phyloP scores from a whole-genome alignment of 768 basidiomycete species.

The Leccinum obscurum region DNA sequence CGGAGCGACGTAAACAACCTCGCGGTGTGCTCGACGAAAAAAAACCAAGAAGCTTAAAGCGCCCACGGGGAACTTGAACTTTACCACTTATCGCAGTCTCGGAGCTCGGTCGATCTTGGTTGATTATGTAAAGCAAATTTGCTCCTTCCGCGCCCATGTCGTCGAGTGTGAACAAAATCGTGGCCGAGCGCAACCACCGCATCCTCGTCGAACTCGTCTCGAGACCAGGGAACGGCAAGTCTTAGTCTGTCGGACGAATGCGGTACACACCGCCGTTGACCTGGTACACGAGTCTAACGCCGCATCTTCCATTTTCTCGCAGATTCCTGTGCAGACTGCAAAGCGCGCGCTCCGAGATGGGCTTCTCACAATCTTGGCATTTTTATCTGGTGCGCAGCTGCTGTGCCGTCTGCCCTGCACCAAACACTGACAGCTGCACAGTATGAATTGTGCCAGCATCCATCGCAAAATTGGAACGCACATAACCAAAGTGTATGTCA shows the following conservation, averaged over 20 bases:
- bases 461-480: conserved; percentile 96
- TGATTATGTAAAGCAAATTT: conserved; percentile 19
- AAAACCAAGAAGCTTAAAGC: conserved; percentile 2
- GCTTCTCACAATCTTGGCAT: conserved; percentile 87
- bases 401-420: not conserved
- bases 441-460: conserved; percentile 85
- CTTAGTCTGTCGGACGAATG: conserved; percentile 18
- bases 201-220: conserved; percentile 65
- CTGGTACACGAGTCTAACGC: conserved; percentile 1
- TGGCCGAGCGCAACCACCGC: conserved; percentile 64
- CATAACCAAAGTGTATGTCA: conserved; percentile 83
- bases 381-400: conserved; percentile 69
- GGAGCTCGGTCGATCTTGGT: conserved; percentile 12
- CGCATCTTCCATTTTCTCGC: conserved; percentile 13
- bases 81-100: not conserved
- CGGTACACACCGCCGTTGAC: not conserved
- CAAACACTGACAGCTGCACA: conserved; percentile 31
- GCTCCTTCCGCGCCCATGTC: conserved; percentile 25
- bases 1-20: conserved; percentile 17
- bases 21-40: conserved; percentile 4
- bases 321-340: conserved; percentile 95
- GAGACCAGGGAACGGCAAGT: conserved; percentile 77
- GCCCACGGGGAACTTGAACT: not conserved
- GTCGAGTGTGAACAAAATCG: conserved; percentile 51
- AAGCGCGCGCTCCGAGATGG: conserved; percentile 85